A percentile compares a stretch with the other conserved stretches of the same genome.
Conservation (phyloP, 345 rosid genomes). For the Conringia planisiliqua region DNA sequence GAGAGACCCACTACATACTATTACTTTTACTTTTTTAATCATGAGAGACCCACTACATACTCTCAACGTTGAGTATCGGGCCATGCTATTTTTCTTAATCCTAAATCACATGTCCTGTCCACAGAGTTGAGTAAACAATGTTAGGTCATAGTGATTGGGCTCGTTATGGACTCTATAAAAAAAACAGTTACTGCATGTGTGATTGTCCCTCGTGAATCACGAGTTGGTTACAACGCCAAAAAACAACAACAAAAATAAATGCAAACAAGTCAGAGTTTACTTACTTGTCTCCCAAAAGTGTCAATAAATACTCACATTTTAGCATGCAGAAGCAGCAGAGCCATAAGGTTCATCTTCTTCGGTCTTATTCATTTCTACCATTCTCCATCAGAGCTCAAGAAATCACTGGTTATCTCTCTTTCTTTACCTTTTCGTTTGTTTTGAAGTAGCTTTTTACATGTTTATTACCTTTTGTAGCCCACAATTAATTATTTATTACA, state of each 20-base stretch:
- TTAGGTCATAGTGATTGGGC: too few species aligned
- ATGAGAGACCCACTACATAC: too few species aligned
- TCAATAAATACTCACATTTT: conserved; percentile 6
- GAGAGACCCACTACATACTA: too few species aligned
- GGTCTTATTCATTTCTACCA: not conserved
- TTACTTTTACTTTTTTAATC: too few species aligned
- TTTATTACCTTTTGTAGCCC: not conserved
- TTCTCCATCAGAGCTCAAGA: conserved; percentile 4
- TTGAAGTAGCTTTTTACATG: not conserved
- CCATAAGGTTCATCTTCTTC: not conserved
- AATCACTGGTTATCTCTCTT: not conserved
- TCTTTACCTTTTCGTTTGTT: not conserved
- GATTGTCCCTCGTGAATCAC: too few species aligned
- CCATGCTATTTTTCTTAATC: too few species aligned
- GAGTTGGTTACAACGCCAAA: not conserved
- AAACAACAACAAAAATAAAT: not conserved
- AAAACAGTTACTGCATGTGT: too few species aligned
- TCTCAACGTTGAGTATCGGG: too few species aligned
- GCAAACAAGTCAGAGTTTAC: not conserved
- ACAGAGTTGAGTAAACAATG: too few species aligned
- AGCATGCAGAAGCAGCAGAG: not conserved
- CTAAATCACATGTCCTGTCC: too few species aligned
- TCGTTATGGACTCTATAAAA: too few species aligned
- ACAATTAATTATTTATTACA: not conserved
- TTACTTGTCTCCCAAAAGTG: not conserved